Percentiles rank a stretch among this genome's conserved stretches.
phyloP scores from a whole-genome alignment of 768 basidiomycete species.

The Podaxis pistillaris region DNA sequence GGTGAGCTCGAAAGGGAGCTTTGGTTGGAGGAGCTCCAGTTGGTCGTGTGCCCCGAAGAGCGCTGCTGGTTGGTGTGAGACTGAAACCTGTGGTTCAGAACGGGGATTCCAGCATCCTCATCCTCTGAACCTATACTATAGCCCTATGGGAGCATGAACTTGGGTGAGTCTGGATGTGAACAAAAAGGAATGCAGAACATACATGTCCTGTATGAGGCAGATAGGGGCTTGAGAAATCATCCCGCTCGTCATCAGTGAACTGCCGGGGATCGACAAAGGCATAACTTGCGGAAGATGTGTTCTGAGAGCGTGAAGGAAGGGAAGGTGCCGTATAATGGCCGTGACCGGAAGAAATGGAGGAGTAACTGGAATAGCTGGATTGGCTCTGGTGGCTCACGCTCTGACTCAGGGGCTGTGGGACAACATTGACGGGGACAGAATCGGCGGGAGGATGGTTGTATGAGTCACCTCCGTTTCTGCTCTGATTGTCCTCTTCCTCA shows the following conservation, averaged over 20 bases:
- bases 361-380: slow-evolving; percentile 14
- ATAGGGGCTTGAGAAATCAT: neutral
- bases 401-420: slow-evolving; percentile 17
- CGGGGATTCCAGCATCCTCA: slow-evolving; percentile 15
- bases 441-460: slow-evolving; percentile 9
- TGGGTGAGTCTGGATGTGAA: neutral
- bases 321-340: slow-evolving; percentile 28
- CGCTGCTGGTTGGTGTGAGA: neutral
- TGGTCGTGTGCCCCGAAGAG: neutral
- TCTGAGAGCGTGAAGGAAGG: slow-evolving; percentile 31
- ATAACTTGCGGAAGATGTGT: slow-evolving; percentile 35
- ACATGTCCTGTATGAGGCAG: neutral
- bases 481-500: slow-evolving; percentile 24
- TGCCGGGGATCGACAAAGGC: slow-evolving; percentile 40
- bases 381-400: slow-evolving; percentile 20
- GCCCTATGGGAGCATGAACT: neutral
- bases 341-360: slow-evolving; percentile 17
- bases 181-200: neutral
- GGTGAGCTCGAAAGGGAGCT: slow-evolving; percentile 11
- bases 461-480: slow-evolving; percentile 17
- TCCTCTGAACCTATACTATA: slow-evolving; percentile 7
- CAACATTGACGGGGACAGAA: slow-evolving; percentile 14
- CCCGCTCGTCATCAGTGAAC: slow-evolving; percentile 10
- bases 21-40: slow-evolving; percentile 4
- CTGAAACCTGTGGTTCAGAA: neutral